A percentile compares a stretch with the other conserved stretches of the same genome.
phyloP scores from a whole-genome alignment of 2,329 filamentous ascomycete species.

The Colletotrichum sojae region DNA sequence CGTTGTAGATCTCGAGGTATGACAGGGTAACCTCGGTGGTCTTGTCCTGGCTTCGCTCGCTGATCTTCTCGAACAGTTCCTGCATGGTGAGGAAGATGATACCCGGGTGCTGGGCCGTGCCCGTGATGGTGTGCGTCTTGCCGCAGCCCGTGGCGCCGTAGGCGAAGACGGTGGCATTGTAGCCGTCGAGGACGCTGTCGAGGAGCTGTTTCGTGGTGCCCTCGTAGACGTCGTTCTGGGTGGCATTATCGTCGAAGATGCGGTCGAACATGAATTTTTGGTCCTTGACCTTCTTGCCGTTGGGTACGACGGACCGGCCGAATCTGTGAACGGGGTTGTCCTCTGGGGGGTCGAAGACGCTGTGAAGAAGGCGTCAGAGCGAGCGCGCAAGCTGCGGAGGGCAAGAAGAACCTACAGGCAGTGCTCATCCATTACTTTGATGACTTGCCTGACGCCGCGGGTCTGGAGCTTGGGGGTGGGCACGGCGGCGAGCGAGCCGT shows the following conservation, averaged over 20 bases:
- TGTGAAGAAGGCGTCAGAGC: constrained; percentile 55
- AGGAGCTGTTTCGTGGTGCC: constrained; percentile 90
- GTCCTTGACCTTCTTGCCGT: constrained; percentile 94
- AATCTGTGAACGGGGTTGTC: constrained; percentile 93
- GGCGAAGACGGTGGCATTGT: constrained; percentile 98
- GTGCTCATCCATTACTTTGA: constrained; percentile 96
- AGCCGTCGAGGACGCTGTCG: constrained; percentile 95
- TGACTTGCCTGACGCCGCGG: constrained; percentile 89
- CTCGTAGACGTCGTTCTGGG: constrained; percentile 95
- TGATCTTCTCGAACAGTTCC: constrained; percentile 96
- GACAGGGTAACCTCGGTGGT: constrained; percentile 91
- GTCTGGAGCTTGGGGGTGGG: constrained; percentile 88
- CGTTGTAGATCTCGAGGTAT: constrained; percentile 99
- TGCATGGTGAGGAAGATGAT: constrained; percentile 99
- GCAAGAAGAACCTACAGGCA: constrained; percentile 81
- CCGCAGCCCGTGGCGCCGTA: constrained; percentile 98
- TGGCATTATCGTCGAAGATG: constrained; percentile 95
- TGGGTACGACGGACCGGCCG: constrained; percentile 82
- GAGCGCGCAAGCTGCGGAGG: background rate
- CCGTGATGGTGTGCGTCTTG: constrained; percentile 98
- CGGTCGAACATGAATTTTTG: constrained; percentile 97
- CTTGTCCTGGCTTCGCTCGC: constrained; percentile 89
- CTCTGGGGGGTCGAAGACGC: constrained; percentile 97
- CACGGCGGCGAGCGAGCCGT: constrained; percentile 91
- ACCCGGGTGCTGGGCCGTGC: constrained; percentile 91